Evolutionary conservation across 306 rosid species (phyloP).

Genomic region (Pyrus pyrifolia): DNA sequence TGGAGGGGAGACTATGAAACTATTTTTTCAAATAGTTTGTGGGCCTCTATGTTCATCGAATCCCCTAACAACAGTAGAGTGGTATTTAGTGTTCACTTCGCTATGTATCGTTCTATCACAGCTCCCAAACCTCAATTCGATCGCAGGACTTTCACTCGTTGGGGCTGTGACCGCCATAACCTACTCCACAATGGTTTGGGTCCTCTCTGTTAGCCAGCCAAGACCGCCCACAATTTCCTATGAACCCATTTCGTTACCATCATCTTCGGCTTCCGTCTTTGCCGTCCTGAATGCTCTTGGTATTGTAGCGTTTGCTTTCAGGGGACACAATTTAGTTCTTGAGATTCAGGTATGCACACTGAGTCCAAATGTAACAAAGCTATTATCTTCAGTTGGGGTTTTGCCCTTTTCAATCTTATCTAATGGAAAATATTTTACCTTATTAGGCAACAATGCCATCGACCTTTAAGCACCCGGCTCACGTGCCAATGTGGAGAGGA

Average conservation of each 20-base stretch:
- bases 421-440: conserved; percentile 7
- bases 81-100: conserved; percentile 96
- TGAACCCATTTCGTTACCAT: conserved; percentile 54
- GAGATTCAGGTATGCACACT: conserved; percentile 72
- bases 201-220: conserved; percentile 82
- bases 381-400: not conserved
- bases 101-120: conserved; percentile 89
- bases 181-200: conserved; percentile 95
- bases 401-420: not conserved
- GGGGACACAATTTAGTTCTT: conserved; percentile 86
- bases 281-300: conserved; percentile 89
- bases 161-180: conserved; percentile 99
- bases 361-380: not conserved
- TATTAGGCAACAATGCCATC: conserved; percentile 95
- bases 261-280: conserved; percentile 58
- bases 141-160: conserved; percentile 89
- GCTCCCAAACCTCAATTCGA: conserved; percentile 97
- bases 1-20: conserved; percentile 98
- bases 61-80: conserved; percentile 91
- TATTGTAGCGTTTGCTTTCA: conserved; percentile 87
- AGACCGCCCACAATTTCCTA: conserved; percentile 87
- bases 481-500: conserved; percentile 99
- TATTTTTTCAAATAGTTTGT: conserved; percentile 88
- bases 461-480: conserved; percentile 97
- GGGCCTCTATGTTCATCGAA: conserved; percentile 85